Conservation (phyloP, 345 rosid genomes). For the Eucalyptus erythrocorys region DNA sequence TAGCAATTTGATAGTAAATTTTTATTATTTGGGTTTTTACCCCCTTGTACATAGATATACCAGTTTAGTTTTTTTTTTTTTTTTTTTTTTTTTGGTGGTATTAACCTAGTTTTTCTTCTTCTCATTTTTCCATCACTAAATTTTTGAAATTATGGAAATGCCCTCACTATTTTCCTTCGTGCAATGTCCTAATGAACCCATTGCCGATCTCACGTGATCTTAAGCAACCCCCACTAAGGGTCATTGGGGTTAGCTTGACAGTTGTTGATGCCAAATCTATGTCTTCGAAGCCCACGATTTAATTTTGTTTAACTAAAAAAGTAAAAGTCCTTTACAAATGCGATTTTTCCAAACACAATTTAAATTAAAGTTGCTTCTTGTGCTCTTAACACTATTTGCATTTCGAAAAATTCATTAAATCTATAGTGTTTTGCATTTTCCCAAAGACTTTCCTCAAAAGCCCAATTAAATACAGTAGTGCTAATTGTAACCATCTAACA, state of each 20-base stretch:
- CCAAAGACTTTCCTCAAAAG: no score
- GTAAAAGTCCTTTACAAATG: no score
- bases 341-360: not conserved
- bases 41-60: no score
- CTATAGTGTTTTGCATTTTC: not conserved
- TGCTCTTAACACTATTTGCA: no score
- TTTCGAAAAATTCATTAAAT: not conserved
- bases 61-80: no score
- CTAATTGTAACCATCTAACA: not conserved
- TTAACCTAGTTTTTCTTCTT: not conserved
- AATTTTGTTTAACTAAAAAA: no score
- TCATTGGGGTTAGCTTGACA: not conserved
- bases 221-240: not conserved
- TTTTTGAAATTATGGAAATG: no score
- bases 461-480: not conserved
- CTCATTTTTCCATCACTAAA: not conserved
- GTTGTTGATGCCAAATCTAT: not conserved
- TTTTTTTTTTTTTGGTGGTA: no score
- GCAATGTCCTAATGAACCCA: not conserved
- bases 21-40: no score
- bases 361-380: not conserved
- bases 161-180: not conserved
- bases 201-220: fast-evolving
- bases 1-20: no score
- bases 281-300: not conserved